Evolutionary conservation across 768 basidiomycete species (phyloP), one percentile per base, ranked within the genome.

Genomic region (Lactarius hatsudake): DNA sequence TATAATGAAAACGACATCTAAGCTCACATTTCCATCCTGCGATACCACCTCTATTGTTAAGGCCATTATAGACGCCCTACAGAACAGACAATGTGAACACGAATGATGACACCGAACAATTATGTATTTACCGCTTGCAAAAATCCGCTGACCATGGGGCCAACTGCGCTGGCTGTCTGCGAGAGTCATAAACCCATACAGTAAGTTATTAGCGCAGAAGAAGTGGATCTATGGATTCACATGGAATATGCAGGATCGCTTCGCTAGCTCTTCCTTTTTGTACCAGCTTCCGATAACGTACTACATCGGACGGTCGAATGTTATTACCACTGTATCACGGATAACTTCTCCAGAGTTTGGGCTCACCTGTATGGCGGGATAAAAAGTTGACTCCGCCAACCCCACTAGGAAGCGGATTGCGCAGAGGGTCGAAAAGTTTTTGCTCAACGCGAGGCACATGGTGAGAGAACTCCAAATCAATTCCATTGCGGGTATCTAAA

Each of bases 221-320:
- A 6, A 18, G 20, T 36, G 9, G 20, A 26, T n/a, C 10, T 23
- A 51, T 26, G 23, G 23, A 51, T 23, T 51, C 51, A 78, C 77
- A 59, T 80, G 78, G 65, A 79, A 79, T n/a, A 80, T 77, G 60
- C 78, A 79, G 3, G 77, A 75, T 36, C 79, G 73, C 68, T 81
- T 80, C 20, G 75, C 80, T 0, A 81, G 74, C 58, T 82, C 81
- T 18, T 80, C 78, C 5, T 73, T 71, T 62, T 79, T 78, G 63
- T 80, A 81, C 80, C 80, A 81, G 65, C 78, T 78, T 1, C 80
- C 80, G 43, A 78, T 78, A 45, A 80, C 75, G 58, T 79, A 79
- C 69, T 67, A 10, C 5, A 34, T 7, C 20, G 23, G 15, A 30
- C 28, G 51, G 2, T 45, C 30, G 23, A 48, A 34, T 15, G 4